phyloP scores from a whole-genome alignment of 192 early-diverging fungal genomes.

The Gonapodya prolifera region DNA sequence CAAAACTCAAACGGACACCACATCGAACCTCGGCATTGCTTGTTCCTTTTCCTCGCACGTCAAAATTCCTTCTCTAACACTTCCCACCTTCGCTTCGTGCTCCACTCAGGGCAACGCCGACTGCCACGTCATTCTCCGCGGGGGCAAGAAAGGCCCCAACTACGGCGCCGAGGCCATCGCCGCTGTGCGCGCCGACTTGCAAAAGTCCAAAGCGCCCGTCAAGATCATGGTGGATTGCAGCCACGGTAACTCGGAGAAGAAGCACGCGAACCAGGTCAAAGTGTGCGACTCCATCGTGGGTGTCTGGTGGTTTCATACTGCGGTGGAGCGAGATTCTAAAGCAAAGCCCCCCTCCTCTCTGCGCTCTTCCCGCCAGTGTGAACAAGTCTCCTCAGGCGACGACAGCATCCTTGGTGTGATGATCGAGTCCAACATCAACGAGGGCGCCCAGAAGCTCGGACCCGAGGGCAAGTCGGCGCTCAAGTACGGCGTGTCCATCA shows the following conservation, averaged over 20 bases:
- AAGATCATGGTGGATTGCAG: slow-evolving; percentile 91
- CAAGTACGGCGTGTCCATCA: slow-evolving; percentile 81
- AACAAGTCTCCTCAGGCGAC: slow-evolving; percentile 54
- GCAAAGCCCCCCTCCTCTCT: not conserved
- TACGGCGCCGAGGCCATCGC: slow-evolving; percentile 53
- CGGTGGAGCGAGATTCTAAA: too few relatives aligned
- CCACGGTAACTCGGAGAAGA: slow-evolving; percentile 84
- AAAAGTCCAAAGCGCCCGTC: slow-evolving; percentile 44
- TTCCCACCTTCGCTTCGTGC: not conserved
- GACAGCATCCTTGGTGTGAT: slow-evolving; percentile 63
- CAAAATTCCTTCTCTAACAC: not conserved
- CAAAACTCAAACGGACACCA: too few relatives aligned
- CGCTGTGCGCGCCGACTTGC: slow-evolving; percentile 39
- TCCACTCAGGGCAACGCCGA: slow-evolving; percentile 50
- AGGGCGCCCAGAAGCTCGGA: slow-evolving; percentile 80
- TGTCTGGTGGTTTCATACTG: too few relatives aligned
- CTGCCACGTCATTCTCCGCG: slow-evolving; percentile 85
- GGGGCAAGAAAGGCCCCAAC: slow-evolving; percentile 82
- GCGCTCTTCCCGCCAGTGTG: slow-evolving; percentile 10
- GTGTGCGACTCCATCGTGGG: slow-evolving; percentile 48
- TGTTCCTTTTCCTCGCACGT: too few relatives aligned
- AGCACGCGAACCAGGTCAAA: slow-evolving; percentile 73
- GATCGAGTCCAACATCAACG: slow-evolving; percentile 83
- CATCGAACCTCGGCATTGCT: too few relatives aligned
- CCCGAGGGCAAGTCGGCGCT: slow-evolving; percentile 43